Evolutionary conservation across 164 flowering plant species (phyloP).

Genomic region (Vitis rotundifolia): DNA sequence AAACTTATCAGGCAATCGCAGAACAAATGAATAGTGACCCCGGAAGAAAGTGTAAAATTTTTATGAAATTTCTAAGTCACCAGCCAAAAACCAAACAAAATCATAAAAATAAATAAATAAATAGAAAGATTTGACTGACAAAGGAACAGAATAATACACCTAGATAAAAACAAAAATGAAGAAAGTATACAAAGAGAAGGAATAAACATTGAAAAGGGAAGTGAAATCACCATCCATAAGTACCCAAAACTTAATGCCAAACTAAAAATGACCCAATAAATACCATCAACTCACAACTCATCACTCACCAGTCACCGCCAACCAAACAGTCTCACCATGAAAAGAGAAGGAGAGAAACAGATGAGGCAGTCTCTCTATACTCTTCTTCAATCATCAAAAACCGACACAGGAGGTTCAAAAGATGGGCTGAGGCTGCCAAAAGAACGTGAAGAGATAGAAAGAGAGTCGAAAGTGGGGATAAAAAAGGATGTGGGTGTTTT

Average conservation of each 20-base stretch:
- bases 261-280: conserved; percentile 1
- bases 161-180: conserved; percentile 38
- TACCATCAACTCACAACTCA: conserved; percentile 5
- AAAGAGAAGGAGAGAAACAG: not conserved
- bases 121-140: conserved; percentile 12
- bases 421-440: not conserved
- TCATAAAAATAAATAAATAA: not conserved
- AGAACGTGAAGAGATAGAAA: not conserved
- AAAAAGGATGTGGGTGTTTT: conserved; percentile 1
- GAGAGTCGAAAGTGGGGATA: conserved; percentile 7
- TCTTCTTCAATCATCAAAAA: not conserved
- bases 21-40: conserved; percentile 22
- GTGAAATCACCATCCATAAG: conserved; percentile 31
- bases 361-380: too few species aligned
- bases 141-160: conserved; percentile 25
- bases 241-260: conserved; percentile 13
- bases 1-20: conserved; percentile 5
- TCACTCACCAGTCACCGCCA: conserved; percentile 15
- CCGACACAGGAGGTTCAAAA: too few species aligned
- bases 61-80: conserved; percentile 2
- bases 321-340: conserved; percentile 15
- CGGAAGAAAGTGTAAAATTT: conserved; percentile 29
- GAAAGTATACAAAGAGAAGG: conserved; percentile 30
- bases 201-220: conserved; percentile 46
- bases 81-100: conserved; percentile 14